Percentiles rank a stretch among this genome's conserved stretches.
phyloP scores from a whole-genome alignment of 1,284 basidiomycete species.

The Fistulinella cinereoalba region DNA sequence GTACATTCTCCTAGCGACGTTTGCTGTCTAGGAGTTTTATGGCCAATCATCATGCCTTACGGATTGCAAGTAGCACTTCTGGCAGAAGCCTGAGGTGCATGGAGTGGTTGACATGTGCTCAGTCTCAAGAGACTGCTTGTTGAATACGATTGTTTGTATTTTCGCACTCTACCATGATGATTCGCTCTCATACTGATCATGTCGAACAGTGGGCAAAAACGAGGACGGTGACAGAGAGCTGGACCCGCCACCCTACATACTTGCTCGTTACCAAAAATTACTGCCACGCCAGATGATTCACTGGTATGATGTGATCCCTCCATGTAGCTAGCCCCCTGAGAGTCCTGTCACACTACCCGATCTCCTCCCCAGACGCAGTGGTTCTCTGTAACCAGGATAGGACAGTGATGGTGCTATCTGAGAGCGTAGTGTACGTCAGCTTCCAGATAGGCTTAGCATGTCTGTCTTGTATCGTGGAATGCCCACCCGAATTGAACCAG shows the following conservation, averaged over 20 bases:
- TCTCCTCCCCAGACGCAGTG: constrained; percentile 41
- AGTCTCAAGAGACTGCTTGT: constrained; percentile 74
- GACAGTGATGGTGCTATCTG: constrained; percentile 52
- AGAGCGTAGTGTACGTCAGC: no score
- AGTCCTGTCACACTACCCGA: no score
- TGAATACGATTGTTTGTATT: constrained; percentile 23
- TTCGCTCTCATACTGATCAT: background rate
- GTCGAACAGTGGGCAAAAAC: constrained; percentile 12
- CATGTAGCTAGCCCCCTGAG: background rate
- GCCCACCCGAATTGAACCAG: constrained; percentile 16
- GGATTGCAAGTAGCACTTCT: constrained; percentile 88
- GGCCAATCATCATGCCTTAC: constrained; percentile 95
- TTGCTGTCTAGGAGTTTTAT: no score
- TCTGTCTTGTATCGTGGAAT: constrained; percentile 20
- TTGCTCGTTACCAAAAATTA: constrained; percentile 88
- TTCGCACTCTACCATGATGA: background rate
- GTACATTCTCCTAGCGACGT: no score
- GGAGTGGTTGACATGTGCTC: constrained; percentile 81
- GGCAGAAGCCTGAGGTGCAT: constrained; percentile 58
- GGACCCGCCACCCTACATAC: constrained; percentile 79
- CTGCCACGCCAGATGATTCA: constrained; percentile 72
- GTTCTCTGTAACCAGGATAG: constrained; percentile 65
- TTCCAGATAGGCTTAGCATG: no score
- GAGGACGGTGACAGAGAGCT: constrained; percentile 47
- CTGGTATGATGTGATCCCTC: constrained; percentile 28